These are phyloP conservation scores for Astragalus membranaceus DNA, from an alignment of 306 rosid species.

Conservation along the genomic window DNA sequence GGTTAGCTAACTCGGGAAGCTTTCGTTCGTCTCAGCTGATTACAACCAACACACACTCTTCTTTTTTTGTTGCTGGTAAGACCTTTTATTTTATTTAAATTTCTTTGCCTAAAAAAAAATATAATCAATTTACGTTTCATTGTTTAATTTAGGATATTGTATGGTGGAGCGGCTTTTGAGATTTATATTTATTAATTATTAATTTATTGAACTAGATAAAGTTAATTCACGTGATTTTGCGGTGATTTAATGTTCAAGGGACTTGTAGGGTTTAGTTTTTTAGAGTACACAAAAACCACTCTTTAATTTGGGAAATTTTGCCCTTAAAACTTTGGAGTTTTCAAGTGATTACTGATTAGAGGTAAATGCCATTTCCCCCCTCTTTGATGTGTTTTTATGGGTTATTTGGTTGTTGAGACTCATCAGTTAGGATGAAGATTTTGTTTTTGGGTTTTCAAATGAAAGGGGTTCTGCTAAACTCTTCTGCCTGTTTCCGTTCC, in stretches of 20 bases:
- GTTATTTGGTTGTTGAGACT: neutral
- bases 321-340: neutral
- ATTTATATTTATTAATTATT: neutral
- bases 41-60: constrained; percentile 8
- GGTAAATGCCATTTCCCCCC: neutral
- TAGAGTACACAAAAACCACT: neutral
- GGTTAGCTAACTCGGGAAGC: neutral
- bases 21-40: constrained; percentile 14
- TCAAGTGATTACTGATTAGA: neutral
- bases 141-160: constrained; percentile 3
- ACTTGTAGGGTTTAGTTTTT: neutral
- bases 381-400: neutral
- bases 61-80: constrained; percentile 10
- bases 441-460: neutral
- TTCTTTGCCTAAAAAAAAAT: neutral
- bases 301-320: constrained; percentile 1
- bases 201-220: neutral
- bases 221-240: neutral
- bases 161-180: neutral
- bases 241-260: constrained; percentile 16
- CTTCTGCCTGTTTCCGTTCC: neutral
- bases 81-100: neutral
- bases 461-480: neutral
- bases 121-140: neutral
- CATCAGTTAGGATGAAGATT: neutral